phyloP scores from a whole-genome alignment of 345 rosid species.

The Barbarea vulgaris region DNA sequence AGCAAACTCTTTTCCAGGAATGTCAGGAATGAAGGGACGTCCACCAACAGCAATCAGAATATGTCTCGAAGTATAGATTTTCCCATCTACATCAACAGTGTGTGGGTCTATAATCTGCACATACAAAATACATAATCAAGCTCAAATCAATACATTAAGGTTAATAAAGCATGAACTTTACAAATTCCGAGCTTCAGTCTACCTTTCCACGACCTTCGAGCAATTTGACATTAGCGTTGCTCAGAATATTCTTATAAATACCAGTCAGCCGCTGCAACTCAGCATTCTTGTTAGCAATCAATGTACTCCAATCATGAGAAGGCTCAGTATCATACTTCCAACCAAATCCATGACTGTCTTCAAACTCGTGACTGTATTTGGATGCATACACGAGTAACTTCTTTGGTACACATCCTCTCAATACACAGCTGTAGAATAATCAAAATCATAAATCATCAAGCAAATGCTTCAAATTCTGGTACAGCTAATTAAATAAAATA shows the following conservation, averaged over 20 bases:
- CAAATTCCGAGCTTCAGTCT: conserved; percentile 13
- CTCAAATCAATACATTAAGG: conserved; percentile 17
- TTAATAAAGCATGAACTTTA: not conserved
- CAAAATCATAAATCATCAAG: conserved; percentile 12
- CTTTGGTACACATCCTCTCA: conserved; percentile 99
- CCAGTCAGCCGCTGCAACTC: conserved; percentile 89
- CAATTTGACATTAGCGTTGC: conserved; percentile 70
- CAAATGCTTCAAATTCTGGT: not conserved
- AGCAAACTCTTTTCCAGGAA: conserved; percentile 81
- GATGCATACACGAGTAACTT: conserved; percentile 87
- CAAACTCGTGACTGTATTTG: conserved; percentile 86
- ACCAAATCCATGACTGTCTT: conserved; percentile 91
- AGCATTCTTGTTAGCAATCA: conserved; percentile 92
- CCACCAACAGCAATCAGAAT: conserved; percentile 90
- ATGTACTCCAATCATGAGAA: conserved; percentile 86
- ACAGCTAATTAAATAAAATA: not conserved
- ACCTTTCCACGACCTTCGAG: conserved; percentile 99
- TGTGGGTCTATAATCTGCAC: conserved; percentile 80
- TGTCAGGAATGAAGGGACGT: conserved; percentile 85
- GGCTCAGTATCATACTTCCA: conserved; percentile 83
- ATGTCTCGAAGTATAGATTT: conserved; percentile 66
- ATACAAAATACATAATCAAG: not conserved
- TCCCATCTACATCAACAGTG: conserved; percentile 87
- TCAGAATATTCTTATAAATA: conserved; percentile 76
- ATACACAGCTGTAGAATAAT: conserved; percentile 63